phyloP scores from a whole-genome alignment of 768 basidiomycete genomes.

The Suillus ampliporus region DNA sequence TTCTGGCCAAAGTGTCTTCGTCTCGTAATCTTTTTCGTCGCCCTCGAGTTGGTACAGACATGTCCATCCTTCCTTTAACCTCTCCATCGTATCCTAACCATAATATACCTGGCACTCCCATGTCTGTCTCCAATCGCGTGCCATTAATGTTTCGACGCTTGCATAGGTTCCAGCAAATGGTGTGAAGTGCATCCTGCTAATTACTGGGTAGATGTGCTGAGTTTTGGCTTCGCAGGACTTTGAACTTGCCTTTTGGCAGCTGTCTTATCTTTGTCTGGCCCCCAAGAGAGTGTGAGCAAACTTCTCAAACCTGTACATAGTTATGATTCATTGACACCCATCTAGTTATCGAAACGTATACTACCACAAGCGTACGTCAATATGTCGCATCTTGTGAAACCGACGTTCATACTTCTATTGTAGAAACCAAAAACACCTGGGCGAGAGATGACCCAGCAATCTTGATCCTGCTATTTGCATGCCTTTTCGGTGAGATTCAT shows the following conservation, averaged over 20 bases:
- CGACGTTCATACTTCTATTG: slow-evolving; percentile 6
- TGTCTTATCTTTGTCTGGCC: slow-evolving; percentile 91
- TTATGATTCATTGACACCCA: slow-evolving; percentile 19
- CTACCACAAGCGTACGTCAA: slow-evolving; percentile 84
- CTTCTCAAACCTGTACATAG: not conserved
- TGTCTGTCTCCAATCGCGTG: slow-evolving; percentile 55
- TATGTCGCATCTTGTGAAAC: not conserved
- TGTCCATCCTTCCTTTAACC: slow-evolving; percentile 41
- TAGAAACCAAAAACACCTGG: slow-evolving; percentile 99
- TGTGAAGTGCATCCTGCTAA: slow-evolving; percentile 33
- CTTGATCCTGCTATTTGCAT: slow-evolving; percentile 82
- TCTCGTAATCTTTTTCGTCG: slow-evolving; percentile 21
- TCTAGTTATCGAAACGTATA: slow-evolving; percentile 93
- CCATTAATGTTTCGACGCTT: slow-evolving; percentile 83
- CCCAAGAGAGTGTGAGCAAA: slow-evolving; percentile 84
- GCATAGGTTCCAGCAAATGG: slow-evolving; percentile 89
- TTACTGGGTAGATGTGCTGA: slow-evolving; percentile 1
- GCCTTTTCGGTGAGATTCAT: slow-evolving; percentile 62
- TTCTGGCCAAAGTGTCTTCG: slow-evolving; percentile 21
- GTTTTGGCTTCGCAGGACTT: slow-evolving; percentile 70
- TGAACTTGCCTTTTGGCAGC: slow-evolving; percentile 94
- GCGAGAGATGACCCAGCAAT: slow-evolving; percentile 97
- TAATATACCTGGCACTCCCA: slow-evolving; percentile 18
- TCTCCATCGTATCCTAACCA: slow-evolving; percentile 32
- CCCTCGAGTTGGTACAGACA: slow-evolving; percentile 26